Evolutionary conservation across 2,329 filamentous ascomycete species (phyloP), one percentile per base, ranked within the genome.

Genomic region (Talaromyces pinophilus): DNA sequence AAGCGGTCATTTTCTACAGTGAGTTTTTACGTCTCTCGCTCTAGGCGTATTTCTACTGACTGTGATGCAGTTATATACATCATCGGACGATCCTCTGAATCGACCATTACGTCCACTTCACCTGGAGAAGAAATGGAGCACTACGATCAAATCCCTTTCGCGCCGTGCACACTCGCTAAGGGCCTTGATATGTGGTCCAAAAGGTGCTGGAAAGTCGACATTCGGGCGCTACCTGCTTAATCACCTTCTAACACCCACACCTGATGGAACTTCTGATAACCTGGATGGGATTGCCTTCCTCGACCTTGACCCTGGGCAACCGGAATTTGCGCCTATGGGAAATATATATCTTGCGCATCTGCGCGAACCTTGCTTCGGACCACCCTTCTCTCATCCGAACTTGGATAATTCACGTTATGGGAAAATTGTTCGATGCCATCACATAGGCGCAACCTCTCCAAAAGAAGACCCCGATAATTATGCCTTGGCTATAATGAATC

Each of bases 181-280:
- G 65, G 80, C 84, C 7, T 72, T 88, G 60, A 75, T 87, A 6
- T 83, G 84, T 64, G 87, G 87, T 5, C 79, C 83, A 7, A 84
- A 87, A 68, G 82, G 79, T 0, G 82, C 85, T 28, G 87, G 87
- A 28, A 88, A 88, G 72, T 88, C 86, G 8, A 88, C 85, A 0
- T 86, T 88, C 69, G 82, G 82, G 65, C 83, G 84, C 60, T 80
- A 85, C 65, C 74, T 88, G 5, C 71, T 83, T 19, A 89, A 89
- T 70, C 81, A 84, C 65, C 78, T 86, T 35, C 78, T 87, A 19
- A 80, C 77, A 35, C 75, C 77, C 25, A 74, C 75, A 3, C 80
- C 73, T 5, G 75, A 77, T 52, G 72, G 66, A 35, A 70, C 69
- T 22, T 72, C 74, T 55, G 68, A 63, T 59, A 74, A 75, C 62